Evolutionary conservation across 257 asterid species (phyloP), one percentile per base, ranked within the genome.

Genomic region (Capsicum pubescens): DNA sequence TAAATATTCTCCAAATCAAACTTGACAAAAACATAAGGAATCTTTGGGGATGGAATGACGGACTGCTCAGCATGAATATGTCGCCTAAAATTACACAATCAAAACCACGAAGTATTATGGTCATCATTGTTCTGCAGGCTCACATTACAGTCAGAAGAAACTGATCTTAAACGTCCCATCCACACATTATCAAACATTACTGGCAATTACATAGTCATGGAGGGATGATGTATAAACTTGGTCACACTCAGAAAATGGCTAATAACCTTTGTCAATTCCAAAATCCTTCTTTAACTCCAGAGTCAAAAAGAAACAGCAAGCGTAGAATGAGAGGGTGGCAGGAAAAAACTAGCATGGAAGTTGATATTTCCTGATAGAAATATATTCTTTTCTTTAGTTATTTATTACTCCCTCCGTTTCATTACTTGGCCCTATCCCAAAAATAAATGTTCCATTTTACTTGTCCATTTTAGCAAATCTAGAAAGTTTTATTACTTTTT

Each of bases 211-310:
- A 76, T 52, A 36, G 21, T 8, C 9, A 54, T 4, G 63, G 48
- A 50, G 1, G 13, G n/a, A 74, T 74, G 17, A 48, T 77, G 81
- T 74, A 7, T 50, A 48, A 12, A 74, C n/a, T 72, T 74, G 60
- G 60, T 21, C 81, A 77, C 64, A 54, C 81, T 55, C 50, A 52
- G 46, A 26, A 52, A 77, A 77, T 52, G 81, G 81, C 44, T 77
- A 54, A 8, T 17, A 54, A 52, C 21, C 54, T 77, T 21, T 26
- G 48, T 77, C 26, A 77, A 36, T 26, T 14, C 26, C 32, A 32
- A 26, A 55, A 54, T 8, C 42, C 19, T 8, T 36, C 16, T 15
- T 32, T 26, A 72, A 77, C 61, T 52, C 8, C 81, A 54, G 12
- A 21, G 21, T 50, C 46, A 8, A 74, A 77, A 54, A 77, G 81